Percentiles rank a stretch among this genome's conserved stretches.
Conservation (phyloP, 2,329 filamentous ascomycete species). For the Colletotrichum orbiculare region DNA sequence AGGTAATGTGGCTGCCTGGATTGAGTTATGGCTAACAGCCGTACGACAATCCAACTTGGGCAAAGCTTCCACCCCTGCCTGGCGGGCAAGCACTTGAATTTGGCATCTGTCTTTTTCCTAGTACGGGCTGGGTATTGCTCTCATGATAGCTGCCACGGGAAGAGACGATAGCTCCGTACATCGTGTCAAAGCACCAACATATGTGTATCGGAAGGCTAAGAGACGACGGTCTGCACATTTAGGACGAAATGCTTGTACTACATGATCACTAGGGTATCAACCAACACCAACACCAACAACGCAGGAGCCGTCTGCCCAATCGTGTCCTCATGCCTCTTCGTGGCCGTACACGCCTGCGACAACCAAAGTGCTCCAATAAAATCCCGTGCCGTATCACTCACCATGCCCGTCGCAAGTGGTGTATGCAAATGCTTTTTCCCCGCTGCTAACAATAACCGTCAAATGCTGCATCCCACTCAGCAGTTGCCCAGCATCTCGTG, state of each 20-base stretch:
- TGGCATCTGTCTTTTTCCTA: too few species aligned
- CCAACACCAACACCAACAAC: not conserved
- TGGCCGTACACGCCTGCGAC: constrained; percentile 17
- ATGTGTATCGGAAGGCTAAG: not conserved
- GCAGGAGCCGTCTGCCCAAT: constrained; percentile 2
- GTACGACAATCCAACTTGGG: constrained; percentile 5
- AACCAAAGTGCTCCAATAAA: constrained; percentile 17
- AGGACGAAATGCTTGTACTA: not conserved
- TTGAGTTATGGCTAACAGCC: not conserved
- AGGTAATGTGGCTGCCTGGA: constrained; percentile 18
- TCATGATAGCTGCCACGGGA: too few species aligned
- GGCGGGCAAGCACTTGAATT: too few species aligned
- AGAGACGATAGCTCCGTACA: not conserved
- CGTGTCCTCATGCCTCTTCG: constrained; percentile 15
- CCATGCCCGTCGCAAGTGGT: not conserved
- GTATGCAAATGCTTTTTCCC: constrained; percentile 3
- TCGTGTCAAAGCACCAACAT: not conserved
- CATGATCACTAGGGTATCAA: constrained; percentile 31
- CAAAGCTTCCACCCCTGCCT: not conserved
- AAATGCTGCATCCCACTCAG: constrained; percentile 34
- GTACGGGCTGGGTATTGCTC: too few species aligned
- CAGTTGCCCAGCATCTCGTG: constrained; percentile 57
- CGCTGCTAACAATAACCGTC: constrained; percentile 10
- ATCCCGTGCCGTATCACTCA: constrained; percentile 9
- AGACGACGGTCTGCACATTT: not conserved